Percentiles rank a stretch among this genome's conserved stretches.
Conservation (phyloP, 2,329 filamentous ascomycete species). For the Aspergillus aculeatus region DNA sequence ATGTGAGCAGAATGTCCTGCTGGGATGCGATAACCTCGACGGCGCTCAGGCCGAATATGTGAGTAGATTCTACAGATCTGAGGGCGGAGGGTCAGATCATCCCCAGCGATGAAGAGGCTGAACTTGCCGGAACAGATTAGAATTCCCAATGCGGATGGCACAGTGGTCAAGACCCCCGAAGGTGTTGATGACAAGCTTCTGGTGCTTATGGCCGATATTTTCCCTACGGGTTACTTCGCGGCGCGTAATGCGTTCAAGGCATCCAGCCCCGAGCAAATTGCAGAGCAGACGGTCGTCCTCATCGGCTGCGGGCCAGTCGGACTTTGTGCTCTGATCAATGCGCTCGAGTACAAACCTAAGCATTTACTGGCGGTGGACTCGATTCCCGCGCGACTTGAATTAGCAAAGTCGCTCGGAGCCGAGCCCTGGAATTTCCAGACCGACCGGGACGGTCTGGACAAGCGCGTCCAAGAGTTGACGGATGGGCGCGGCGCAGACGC, state of each 20-base stretch:
- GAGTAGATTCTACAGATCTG: slow-evolving; percentile 15
- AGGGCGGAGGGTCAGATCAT: neutral
- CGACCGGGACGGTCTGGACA: slow-evolving; percentile 63
- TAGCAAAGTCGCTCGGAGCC: slow-evolving; percentile 72
- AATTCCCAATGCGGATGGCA: slow-evolving; percentile 77
- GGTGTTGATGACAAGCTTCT: slow-evolving; percentile 71
- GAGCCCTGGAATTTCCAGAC: slow-evolving; percentile 77
- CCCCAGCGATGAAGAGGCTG: neutral
- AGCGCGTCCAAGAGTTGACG: slow-evolving; percentile 71
- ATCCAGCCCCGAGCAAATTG: slow-evolving; percentile 56
- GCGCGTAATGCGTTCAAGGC: slow-evolving; percentile 73
- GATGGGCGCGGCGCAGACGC: slow-evolving; percentile 81
- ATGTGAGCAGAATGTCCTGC: slow-evolving; percentile 68
- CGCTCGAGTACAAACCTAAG: slow-evolving; percentile 71
- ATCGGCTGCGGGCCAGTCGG: slow-evolving; percentile 86
- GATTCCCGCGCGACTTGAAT: slow-evolving; percentile 69
- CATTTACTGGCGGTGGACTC: slow-evolving; percentile 77
- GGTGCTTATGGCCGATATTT: slow-evolving; percentile 90
- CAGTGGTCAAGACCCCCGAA: slow-evolving; percentile 70
- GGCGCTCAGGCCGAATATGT: slow-evolving; percentile 80
- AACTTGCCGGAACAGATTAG: slow-evolving; percentile 52
- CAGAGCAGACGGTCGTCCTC: slow-evolving; percentile 70
- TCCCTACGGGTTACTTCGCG: slow-evolving; percentile 80
- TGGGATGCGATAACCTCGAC: slow-evolving; percentile 68
- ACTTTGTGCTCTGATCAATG: slow-evolving; percentile 76